Percentiles rank a stretch among this genome's conserved stretches.
Evolutionary conservation across 805 yeast species (phyloP).

Genomic region (Candida ortonii): DNA sequence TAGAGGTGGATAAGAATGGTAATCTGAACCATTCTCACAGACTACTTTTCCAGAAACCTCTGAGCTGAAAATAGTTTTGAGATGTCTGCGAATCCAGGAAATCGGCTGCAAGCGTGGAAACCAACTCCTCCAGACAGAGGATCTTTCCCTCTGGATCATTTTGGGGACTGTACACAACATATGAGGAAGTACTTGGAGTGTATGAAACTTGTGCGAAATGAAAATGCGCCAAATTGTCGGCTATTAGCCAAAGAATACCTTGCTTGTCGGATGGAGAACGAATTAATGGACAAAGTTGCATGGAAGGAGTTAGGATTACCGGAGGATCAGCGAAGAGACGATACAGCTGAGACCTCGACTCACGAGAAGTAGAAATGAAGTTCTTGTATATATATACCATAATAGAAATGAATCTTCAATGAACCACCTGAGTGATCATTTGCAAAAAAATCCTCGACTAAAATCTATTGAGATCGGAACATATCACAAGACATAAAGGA

Average conservation of each 20-base stretch:
- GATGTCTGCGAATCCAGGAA: slow-evolving; percentile 46
- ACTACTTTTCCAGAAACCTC: neutral
- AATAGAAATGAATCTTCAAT: too few species aligned
- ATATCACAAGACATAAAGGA: slow-evolving; percentile 2
- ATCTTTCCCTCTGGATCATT: slow-evolving; percentile 91
- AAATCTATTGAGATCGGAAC: too few species aligned
- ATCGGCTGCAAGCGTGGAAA: slow-evolving; percentile 46
- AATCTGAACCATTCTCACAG: neutral
- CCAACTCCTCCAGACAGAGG: slow-evolving; percentile 98
- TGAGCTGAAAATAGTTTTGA: neutral
- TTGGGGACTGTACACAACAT: slow-evolving; percentile 71
- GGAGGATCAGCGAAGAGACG: slow-evolving; percentile 29
- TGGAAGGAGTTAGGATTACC: slow-evolving; percentile 39
- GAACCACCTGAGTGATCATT: neutral
- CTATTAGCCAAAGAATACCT: slow-evolving; percentile 77
- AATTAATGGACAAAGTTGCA: slow-evolving; percentile 35
- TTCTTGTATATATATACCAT: too few species aligned
- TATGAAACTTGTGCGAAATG: slow-evolving; percentile 70
- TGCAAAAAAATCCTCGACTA: neutral
- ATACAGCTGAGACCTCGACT: too few species aligned
- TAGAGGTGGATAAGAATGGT: too few species aligned
- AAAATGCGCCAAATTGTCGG: slow-evolving; percentile 90
- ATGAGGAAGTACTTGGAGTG: slow-evolving; percentile 79
- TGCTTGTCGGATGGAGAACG: slow-evolving; percentile 84
- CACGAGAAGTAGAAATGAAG: slow-evolving; percentile 1